phyloP scores from a whole-genome alignment of 371 early-diverging fungal species.

The Mucor sp. region DNA sequence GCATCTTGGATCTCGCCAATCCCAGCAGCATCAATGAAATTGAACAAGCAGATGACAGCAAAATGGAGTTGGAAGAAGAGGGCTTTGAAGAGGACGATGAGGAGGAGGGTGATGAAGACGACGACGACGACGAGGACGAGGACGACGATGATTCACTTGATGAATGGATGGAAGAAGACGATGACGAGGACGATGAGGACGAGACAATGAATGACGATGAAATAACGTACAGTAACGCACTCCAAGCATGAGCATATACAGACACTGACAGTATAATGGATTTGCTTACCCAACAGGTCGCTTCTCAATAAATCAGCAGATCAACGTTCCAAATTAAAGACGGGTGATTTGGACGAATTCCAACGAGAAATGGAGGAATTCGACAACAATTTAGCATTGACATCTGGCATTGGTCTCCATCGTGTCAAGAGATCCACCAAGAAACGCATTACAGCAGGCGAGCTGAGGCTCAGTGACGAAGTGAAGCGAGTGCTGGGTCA shows the following conservation, averaged over 20 bases:
- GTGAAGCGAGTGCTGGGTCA: slow-evolving; percentile 67
- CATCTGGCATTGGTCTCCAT: slow-evolving; percentile 36
- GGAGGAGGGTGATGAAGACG: not conserved
- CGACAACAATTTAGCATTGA: slow-evolving; percentile 37
- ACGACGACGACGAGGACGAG: slow-evolving; percentile 8
- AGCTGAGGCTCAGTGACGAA: slow-evolving; percentile 46
- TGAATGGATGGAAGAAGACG: slow-evolving; percentile 16
- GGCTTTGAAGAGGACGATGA: slow-evolving; percentile 1
- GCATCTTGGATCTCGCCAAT: not conserved
- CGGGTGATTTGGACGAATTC: slow-evolving; percentile 37
- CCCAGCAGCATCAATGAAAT: not conserved
- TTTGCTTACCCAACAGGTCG: not conserved
- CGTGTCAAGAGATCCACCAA: slow-evolving; percentile 13
- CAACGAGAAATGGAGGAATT: slow-evolving; percentile 42
- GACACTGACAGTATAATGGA: not conserved
- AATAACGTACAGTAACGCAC: slow-evolving; percentile 14
- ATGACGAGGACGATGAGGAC: slow-evolving; percentile 9
- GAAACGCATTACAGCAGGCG: slow-evolving; percentile 26
- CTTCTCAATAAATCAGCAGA: slow-evolving; percentile 9
- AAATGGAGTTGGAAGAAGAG: not conserved
- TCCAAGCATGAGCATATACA: not conserved
- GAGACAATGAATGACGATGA: slow-evolving; percentile 16
- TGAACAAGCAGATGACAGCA: not conserved
- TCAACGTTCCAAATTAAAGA: slow-evolving; percentile 23
- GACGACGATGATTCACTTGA: slow-evolving; percentile 12